A percentile compares a stretch with the other conserved stretches of the same genome.
phyloP scores from a whole-genome alignment of 2,329 filamentous ascomycete genomes.

The Amylocarpus encephaloides region DNA sequence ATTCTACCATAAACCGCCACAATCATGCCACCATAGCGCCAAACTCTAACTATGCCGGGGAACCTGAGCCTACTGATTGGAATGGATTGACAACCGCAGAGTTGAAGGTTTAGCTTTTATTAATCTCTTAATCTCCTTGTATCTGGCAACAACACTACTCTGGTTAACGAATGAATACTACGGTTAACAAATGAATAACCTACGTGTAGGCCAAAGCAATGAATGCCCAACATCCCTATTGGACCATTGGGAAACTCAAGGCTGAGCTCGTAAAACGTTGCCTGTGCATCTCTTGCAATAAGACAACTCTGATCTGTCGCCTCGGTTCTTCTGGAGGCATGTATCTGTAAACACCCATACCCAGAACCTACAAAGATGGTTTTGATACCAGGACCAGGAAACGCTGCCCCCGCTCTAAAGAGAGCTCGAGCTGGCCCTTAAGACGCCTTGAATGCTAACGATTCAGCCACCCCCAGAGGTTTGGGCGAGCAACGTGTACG shows the following conservation, averaged over 20 bases:
- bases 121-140: neutral
- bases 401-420: neutral
- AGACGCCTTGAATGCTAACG: neutral
- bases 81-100: neutral
- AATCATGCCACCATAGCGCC: neutral
- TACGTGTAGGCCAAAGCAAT: neutral
- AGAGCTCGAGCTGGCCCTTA: neutral
- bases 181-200: too few relatives aligned
- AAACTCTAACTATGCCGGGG: neutral
- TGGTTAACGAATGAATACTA: neutral
- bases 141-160: neutral
- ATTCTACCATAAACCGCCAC: neutral
- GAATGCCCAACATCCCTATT: neutral
- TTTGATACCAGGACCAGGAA: too few relatives aligned
- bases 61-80: neutral
- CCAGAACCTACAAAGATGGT: too few relatives aligned
- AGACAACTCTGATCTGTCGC: slow-evolving; percentile 5
- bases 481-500: slow-evolving; percentile 9
- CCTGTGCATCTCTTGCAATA: slow-evolving; percentile 3
- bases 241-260: slow-evolving; percentile 6
- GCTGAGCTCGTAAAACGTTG: slow-evolving; percentile 3
- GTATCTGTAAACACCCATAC: neutral
- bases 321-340: neutral
- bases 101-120: neutral
- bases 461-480: neutral